These are phyloP conservation scores for Aspergillus coremiiformis DNA, from an alignment of 495 filamentous ascomycete species.

Conservation along the genomic window DNA sequence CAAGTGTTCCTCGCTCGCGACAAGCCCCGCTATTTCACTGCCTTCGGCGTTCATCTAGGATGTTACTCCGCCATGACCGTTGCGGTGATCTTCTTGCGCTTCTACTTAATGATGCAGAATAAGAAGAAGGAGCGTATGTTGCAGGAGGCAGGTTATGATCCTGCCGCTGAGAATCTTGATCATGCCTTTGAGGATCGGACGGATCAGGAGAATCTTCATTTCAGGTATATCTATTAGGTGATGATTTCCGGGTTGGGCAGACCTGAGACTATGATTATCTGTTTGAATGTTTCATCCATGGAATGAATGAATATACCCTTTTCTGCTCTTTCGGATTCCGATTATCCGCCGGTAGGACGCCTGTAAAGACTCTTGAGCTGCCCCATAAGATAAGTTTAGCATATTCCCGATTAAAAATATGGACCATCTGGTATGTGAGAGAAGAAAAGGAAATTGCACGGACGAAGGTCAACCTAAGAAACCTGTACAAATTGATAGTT, in stretches of 20 bases:
- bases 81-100: slow-evolving; percentile 31
- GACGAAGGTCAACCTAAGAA: too few species aligned
- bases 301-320: background rate
- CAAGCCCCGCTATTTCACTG: slow-evolving; percentile 33
- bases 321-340: background rate
- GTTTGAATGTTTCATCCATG: background rate
- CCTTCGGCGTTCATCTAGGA: slow-evolving; percentile 37
- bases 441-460: too few species aligned
- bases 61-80: slow-evolving; percentile 34
- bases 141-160: slow-evolving; percentile 19
- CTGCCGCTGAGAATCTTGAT: slow-evolving; percentile 25
- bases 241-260: background rate
- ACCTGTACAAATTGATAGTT: too few species aligned
- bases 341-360: background rate
- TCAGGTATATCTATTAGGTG: slow-evolving; percentile 42
- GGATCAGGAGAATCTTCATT: slow-evolving; percentile 40
- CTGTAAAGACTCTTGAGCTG: background rate
- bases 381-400: too few species aligned
- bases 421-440: too few species aligned
- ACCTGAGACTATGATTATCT: background rate
- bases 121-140: slow-evolving; percentile 34
- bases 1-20: slow-evolving; percentile 37
- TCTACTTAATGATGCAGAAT: slow-evolving; percentile 31
- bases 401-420: too few species aligned
- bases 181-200: slow-evolving; percentile 45